These are phyloP conservation scores for Sugiyamaella xylanicola DNA, from an alignment of 1,139 yeast genomes.

Conservation along the genomic window DNA sequence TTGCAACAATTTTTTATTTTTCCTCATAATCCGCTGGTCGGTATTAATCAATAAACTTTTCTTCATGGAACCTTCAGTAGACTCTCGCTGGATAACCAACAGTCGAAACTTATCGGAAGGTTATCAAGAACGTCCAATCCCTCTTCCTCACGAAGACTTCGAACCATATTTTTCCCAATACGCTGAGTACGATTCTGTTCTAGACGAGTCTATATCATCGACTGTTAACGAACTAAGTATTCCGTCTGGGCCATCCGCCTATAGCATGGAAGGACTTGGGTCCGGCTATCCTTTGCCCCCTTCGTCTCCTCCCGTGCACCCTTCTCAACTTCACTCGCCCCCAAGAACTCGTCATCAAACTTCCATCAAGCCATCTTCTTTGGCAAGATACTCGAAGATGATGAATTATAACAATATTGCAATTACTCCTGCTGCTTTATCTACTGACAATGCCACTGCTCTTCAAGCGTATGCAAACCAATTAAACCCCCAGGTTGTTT, in stretches of 20 bases:
- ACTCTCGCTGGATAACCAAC: constrained; percentile 22
- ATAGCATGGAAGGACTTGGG: constrained; percentile 15
- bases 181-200: constrained; percentile 38
- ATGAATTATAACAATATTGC: constrained; percentile 30
- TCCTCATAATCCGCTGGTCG: constrained; percentile 21
- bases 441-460: constrained; percentile 18
- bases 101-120: constrained; percentile 16
- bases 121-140: constrained; percentile 24
- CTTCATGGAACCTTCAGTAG: constrained; percentile 22
- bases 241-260: constrained; percentile 23
- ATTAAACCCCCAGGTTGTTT: constrained; percentile 19
- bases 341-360: constrained; percentile 21
- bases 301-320: constrained; percentile 20
- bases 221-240: constrained; percentile 38
- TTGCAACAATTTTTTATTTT: neutral
- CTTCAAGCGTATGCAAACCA: constrained; percentile 24
- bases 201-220: constrained; percentile 33
- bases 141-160: constrained; percentile 40
- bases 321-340: constrained; percentile 21
- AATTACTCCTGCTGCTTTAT: constrained; percentile 25
- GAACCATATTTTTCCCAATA: constrained; percentile 41
- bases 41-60: constrained; percentile 5
- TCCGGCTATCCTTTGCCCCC: constrained; percentile 18
- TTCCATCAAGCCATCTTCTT: constrained; percentile 34
- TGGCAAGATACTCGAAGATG: constrained; percentile 37